phyloP scores from a whole-genome alignment of 2,329 filamentous ascomycete genomes.

The Pyrenophora graminea region DNA sequence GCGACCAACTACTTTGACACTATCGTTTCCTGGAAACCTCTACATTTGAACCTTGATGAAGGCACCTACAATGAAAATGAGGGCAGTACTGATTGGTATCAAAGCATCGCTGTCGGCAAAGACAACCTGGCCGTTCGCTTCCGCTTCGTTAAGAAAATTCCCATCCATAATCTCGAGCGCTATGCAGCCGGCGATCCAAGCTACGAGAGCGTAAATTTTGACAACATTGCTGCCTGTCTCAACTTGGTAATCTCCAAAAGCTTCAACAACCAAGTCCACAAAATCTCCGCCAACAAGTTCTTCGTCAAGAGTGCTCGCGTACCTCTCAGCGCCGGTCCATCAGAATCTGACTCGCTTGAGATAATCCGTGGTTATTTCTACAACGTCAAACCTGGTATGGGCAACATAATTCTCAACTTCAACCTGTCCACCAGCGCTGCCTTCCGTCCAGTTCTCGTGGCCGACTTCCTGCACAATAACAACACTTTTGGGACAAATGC shows the following conservation, averaged over 20 bases:
- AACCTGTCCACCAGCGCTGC: slow-evolving; percentile 18
- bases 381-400: slow-evolving; percentile 12
- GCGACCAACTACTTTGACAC: slow-evolving; percentile 7
- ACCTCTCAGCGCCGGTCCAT: background rate
- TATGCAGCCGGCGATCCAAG: background rate
- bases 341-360: slow-evolving; percentile 2
- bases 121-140: too few species aligned
- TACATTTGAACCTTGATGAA: slow-evolving; percentile 1
- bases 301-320: slow-evolving; percentile 2
- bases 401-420: slow-evolving; percentile 14
- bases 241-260: slow-evolving; percentile 12
- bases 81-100: background rate
- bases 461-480: slow-evolving; percentile 6
- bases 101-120: background rate
- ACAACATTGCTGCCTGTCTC: background rate
- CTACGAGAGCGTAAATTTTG: background rate
- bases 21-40: slow-evolving; percentile 13
- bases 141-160: background rate
- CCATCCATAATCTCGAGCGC: background rate
- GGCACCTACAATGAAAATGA: background rate
- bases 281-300: slow-evolving; percentile 12
- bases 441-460: slow-evolving; percentile 15
- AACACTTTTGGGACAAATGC: too few species aligned
- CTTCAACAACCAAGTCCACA: background rate
- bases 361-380: slow-evolving; percentile 21